Conservation (phyloP, 768 basidiomycete genomes). For the Sarcomyxa edulis region DNA sequence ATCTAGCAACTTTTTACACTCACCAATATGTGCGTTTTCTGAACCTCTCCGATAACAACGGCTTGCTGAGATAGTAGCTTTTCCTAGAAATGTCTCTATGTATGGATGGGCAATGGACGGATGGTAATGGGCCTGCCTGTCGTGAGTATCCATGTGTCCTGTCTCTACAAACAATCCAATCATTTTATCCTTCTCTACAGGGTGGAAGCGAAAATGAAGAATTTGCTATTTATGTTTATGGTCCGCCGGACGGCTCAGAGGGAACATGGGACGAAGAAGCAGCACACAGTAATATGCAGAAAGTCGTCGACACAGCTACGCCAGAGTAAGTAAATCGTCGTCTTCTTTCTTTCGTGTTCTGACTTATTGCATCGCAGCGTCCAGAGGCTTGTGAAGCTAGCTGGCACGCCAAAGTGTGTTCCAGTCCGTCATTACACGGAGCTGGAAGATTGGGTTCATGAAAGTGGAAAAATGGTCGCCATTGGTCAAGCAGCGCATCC, state of each 20-base stretch:
- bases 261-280: slow-evolving; percentile 23
- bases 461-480: slow-evolving; percentile 36
- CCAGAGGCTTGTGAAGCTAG: slow-evolving; percentile 30
- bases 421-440: slow-evolving; percentile 31
- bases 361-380: slow-evolving; percentile 19
- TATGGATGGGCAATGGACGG: slow-evolving; percentile 30
- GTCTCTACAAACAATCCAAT: no score
- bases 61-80: no score
- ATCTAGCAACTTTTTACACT: slow-evolving; percentile 27
- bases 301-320: slow-evolving; percentile 24
- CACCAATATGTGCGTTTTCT: no score
- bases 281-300: slow-evolving; percentile 24
- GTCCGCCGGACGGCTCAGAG: slow-evolving; percentile 21
- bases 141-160: slow-evolving; percentile 21
- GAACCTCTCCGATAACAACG: no score
- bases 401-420: slow-evolving; percentile 26
- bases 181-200: slow-evolving; percentile 23
- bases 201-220: slow-evolving; percentile 27
- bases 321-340: slow-evolving; percentile 35
- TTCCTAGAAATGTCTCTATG: slow-evolving; percentile 24
- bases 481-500: slow-evolving; percentile 55
- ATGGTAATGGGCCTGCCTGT: slow-evolving; percentile 24
- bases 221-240: slow-evolving; percentile 25
- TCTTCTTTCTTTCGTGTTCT: no score
- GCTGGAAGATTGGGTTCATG: slow-evolving; percentile 50